These are phyloP conservation scores for Nicotiana benthamiana DNA, from an alignment of 257 asterid species.

Conservation along the genomic window DNA sequence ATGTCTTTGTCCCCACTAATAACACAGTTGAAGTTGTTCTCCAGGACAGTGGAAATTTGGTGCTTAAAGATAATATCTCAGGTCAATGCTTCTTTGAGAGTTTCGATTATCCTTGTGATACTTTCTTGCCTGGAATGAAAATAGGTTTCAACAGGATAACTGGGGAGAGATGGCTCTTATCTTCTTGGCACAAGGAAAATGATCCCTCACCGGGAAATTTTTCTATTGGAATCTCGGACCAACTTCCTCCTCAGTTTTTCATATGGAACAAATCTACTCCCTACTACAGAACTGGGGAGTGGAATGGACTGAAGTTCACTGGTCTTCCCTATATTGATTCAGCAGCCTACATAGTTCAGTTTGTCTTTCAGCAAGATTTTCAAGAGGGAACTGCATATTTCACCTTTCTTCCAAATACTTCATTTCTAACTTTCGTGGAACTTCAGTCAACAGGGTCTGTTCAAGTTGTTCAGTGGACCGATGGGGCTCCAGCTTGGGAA, in stretches of 20 bases:
- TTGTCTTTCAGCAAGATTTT: slow-evolving; percentile 3
- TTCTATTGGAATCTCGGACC: slow-evolving; percentile 10
- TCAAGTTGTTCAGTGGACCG: neutral
- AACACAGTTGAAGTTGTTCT: slow-evolving; percentile 14
- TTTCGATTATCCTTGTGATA: slow-evolving; percentile 13
- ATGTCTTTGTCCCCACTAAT: slow-evolving; percentile 5
- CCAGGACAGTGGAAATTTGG: slow-evolving; percentile 13
- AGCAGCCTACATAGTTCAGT: slow-evolving; percentile 1
- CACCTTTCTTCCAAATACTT: slow-evolving; percentile 4
- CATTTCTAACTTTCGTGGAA: neutral
- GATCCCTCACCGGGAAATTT: slow-evolving; percentile 22
- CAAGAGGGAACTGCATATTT: slow-evolving; percentile 10
- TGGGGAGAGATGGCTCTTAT: slow-evolving; percentile 4
- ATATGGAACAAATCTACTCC: slow-evolving; percentile 13
- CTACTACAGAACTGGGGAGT: slow-evolving; percentile 23
- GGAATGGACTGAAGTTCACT: slow-evolving; percentile 21
- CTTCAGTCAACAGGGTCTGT: slow-evolving; percentile 10
- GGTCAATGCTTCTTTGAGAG: slow-evolving; percentile 13
- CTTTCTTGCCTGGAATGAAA: slow-evolving; percentile 12
- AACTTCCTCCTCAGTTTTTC: slow-evolving; percentile 16
- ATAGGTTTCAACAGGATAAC: slow-evolving; percentile 10
- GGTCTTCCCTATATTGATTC: slow-evolving; percentile 4
- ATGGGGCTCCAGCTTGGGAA: neutral
- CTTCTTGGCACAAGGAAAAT: slow-evolving; percentile 15
- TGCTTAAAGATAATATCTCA: slow-evolving; percentile 17